These are phyloP conservation scores for Auricularia cornea DNA, from an alignment of 768 basidiomycete genomes.

Conservation along the genomic window DNA sequence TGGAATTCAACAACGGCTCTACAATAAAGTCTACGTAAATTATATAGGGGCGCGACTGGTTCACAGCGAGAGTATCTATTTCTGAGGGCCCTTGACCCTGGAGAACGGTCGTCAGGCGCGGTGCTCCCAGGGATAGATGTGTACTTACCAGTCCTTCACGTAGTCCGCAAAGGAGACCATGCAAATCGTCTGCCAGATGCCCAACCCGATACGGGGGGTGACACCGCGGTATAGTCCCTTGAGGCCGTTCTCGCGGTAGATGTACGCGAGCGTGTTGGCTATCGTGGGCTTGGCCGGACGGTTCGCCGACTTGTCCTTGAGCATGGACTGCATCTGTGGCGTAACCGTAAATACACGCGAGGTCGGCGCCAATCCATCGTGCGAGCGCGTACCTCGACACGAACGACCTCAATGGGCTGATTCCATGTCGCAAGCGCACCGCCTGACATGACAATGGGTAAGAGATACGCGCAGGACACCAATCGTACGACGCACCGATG, in stretches of 20 bases:
- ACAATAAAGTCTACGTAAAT: slow-evolving; percentile 1
- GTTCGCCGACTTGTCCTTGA: slow-evolving; percentile 68
- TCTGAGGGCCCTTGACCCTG: slow-evolving; percentile 11
- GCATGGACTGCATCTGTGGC: slow-evolving; percentile 96
- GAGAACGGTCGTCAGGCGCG: background rate
- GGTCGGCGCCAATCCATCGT: background rate
- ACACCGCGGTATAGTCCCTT: slow-evolving; percentile 97
- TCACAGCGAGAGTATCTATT: background rate
- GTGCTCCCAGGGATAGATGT: background rate
- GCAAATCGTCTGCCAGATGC: slow-evolving; percentile 96
- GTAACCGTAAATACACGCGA: slow-evolving; percentile 2
- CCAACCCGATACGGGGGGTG: slow-evolving; percentile 90
- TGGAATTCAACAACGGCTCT: background rate
- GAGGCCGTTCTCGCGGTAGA: slow-evolving; percentile 94
- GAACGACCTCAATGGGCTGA: slow-evolving; percentile 95
- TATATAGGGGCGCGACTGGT: background rate
- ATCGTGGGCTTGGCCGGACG: slow-evolving; percentile 91
- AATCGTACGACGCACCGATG: slow-evolving; percentile 36
- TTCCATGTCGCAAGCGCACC: slow-evolving; percentile 99
- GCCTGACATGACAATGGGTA: slow-evolving; percentile 21
- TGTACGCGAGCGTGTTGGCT: slow-evolving; percentile 81
- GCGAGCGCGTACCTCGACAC: slow-evolving; percentile 65
- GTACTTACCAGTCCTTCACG: slow-evolving; percentile 70
- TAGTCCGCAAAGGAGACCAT: slow-evolving; percentile 99
- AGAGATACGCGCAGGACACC: background rate